Base-by-base conservation (phyloP, 2,329 filamentous ascomycete species). In the Periconia macrospinosa region DNA sequence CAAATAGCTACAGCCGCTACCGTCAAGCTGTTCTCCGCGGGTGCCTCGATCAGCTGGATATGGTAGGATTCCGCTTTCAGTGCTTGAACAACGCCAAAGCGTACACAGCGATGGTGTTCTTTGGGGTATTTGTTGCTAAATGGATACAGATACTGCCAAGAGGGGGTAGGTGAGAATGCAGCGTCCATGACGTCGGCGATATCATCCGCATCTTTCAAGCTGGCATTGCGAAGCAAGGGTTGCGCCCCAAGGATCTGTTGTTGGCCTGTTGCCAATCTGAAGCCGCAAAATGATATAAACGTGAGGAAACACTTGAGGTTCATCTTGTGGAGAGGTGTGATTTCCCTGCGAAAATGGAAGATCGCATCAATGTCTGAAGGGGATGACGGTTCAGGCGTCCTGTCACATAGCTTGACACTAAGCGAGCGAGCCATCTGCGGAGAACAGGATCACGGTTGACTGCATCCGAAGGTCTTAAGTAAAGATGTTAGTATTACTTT, bases 161-260 rank as follows among this genome's bases (percentile, higher is more conserved):
- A 9, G 5, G 41, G 47, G 2, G 50, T 11, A 17, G 47, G 42
- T 37, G 42, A 46, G 43, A 54, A 54, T 7, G 52, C 47, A 27
- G 47, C 52, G 15, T 50, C 50, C 6, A 50, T 50, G 43, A 54
- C 33, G 20, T 10, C 47, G 17, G 52, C 30, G 23, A 54, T 54
- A 30, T 47, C 52, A 30, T 50, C 41, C 19, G 44, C 50, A 48
- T 48, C 45, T 2, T 44, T 20, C 10, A 48, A 18, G 30, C 23
- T 47, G 17, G 50, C 50, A 20, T 53, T 48, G 45, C 45, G 47
- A 17, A 50, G 47, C 2, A 40, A 18, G 8, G 37, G 18, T 43
- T 30, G 33, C 14, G 6, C 13, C 7, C 17, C n/a, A 19, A 49
- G 33, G 37, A 43, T 15, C 9, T 42, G 47, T 18, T 49, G 47